Base-by-base conservation (phyloP, 257 asterid species). In the Fraxinus cuspidata region DNA sequence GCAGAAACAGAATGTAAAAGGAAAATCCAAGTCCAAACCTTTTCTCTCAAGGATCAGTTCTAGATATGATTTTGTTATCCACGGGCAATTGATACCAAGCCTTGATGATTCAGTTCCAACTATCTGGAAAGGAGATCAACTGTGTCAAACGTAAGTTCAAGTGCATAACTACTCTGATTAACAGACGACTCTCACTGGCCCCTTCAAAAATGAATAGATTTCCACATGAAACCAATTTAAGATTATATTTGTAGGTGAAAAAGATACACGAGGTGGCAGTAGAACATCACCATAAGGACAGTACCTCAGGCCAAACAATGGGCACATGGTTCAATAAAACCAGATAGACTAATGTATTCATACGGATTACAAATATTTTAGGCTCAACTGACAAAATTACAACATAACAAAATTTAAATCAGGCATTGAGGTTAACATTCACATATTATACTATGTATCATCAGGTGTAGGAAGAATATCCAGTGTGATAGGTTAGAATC, bases 21-120 rank as follows among this genome's bases (percentile, higher is more conserved):
- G 74, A 71, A 47, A 53, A 49, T 79, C 70, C 49, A 74, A 85
- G 82, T 81, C 74, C 88, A 53, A 68, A 95, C 99, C 98, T 91
- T 83, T 91, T 72, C 90, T 92, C 90, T 93, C 99, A 56, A 93
- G 94, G 87, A 96, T 89, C 99, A 96, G 79, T 90, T 96, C 99
- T 70, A 96, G 96, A 87, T 96, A 96, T 58, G 98, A 96, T 88
- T 93, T 92, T 5, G 98, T 93, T 84, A 96, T 93, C 99, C 99
- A 96, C 23, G 97, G 97, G 76, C 97, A 97, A 74, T 76, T 85
- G 84, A 96, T 71, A 77, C 97, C 97, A 88, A 90, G 83, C 90
- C 96, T 96, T 67, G 97, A 86, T 68, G 96, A 89, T 88, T 96
- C 98, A 76, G 87, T 80, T 83, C 97, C 97, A 83, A 96, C 98